Evolutionary conservation across 2,329 filamentous ascomycete genomes (phyloP).

Genomic region (Aspergillus novofumigatus): DNA sequence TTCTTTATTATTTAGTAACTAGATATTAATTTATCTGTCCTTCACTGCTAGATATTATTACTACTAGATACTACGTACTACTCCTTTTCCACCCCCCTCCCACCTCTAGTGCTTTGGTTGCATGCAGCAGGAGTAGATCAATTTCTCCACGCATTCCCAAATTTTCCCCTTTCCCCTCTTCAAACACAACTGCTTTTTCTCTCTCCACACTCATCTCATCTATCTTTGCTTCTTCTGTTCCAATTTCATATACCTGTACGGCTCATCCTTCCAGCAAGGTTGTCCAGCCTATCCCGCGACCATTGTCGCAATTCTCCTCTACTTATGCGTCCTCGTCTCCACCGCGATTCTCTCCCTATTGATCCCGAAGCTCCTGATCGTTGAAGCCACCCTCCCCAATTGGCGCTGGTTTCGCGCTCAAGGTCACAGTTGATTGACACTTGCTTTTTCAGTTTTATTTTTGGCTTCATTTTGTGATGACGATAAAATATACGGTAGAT

Average conservation of each 20-base stretch:
- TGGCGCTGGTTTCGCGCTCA: slow-evolving; percentile 9
- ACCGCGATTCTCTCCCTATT: slow-evolving; percentile 7
- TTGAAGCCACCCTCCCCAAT: slow-evolving; percentile 7
- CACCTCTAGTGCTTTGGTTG: background rate
- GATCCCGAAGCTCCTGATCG: slow-evolving; percentile 13
- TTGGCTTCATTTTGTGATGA: slow-evolving; percentile 2
- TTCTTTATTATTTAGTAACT: background rate
- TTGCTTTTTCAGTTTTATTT: slow-evolving; percentile 6
- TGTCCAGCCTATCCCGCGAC: slow-evolving; percentile 10
- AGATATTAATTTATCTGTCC: too few species aligned
- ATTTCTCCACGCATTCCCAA: background rate
- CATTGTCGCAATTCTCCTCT: slow-evolving; percentile 15
- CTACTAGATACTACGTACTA: too few species aligned
- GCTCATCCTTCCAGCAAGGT: background rate
- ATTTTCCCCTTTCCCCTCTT: slow-evolving; percentile 5
- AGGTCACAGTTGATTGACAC: slow-evolving; percentile 6
- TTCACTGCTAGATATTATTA: too few species aligned
- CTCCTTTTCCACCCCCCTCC: background rate
- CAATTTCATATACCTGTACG: background rate
- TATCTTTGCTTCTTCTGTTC: background rate
- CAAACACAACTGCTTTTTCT: slow-evolving; percentile 1
- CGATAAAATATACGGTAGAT: slow-evolving; percentile 4
- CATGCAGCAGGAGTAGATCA: background rate
- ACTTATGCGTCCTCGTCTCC: slow-evolving; percentile 20
- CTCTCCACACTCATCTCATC: slow-evolving; percentile 2